phyloP scores from a whole-genome alignment of 495 filamentous ascomycete species.

The Aspergillus biplanus region DNA sequence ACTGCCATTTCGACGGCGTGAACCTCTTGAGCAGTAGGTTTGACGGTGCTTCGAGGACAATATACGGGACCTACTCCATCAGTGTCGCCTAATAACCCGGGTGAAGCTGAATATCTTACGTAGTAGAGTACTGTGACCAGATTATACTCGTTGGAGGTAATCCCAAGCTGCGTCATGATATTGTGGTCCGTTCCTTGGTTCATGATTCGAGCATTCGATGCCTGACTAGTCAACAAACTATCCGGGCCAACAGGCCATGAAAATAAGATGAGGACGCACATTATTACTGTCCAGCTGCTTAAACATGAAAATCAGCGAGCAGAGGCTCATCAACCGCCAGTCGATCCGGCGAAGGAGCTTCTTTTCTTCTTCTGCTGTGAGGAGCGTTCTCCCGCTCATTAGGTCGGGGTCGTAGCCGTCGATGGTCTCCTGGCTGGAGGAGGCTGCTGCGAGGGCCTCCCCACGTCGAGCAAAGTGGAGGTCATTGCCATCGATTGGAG shows the following conservation, averaged over 20 bases:
- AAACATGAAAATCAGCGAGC: conserved; percentile 49
- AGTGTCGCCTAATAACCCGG: not conserved
- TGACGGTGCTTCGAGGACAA: conserved; percentile 45
- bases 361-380: conserved; percentile 46
- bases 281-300: conserved; percentile 48
- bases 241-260: no score
- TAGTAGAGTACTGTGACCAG: conserved; percentile 34
- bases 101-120: conserved; percentile 21
- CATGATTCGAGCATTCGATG: conserved; percentile 47
- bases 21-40: conserved; percentile 43
- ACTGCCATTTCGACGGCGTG: conserved; percentile 41
- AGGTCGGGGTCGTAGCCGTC: not conserved
- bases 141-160: conserved; percentile 32
- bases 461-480: not conserved
- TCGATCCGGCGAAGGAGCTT: conserved; percentile 47
- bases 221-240: not conserved
- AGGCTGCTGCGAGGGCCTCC: not conserved
- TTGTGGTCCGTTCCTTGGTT: conserved; percentile 38
- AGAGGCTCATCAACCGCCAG: conserved; percentile 48
- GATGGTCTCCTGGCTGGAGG: not conserved
- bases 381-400: conserved; percentile 25
- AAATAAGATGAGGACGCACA: no score
- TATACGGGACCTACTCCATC: conserved; percentile 45
- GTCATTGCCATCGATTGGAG: not conserved
- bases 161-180: conserved; percentile 45